phyloP scores from a whole-genome alignment of 2,329 filamentous ascomycete genomes.

The Colletotrichum spaethianum region DNA sequence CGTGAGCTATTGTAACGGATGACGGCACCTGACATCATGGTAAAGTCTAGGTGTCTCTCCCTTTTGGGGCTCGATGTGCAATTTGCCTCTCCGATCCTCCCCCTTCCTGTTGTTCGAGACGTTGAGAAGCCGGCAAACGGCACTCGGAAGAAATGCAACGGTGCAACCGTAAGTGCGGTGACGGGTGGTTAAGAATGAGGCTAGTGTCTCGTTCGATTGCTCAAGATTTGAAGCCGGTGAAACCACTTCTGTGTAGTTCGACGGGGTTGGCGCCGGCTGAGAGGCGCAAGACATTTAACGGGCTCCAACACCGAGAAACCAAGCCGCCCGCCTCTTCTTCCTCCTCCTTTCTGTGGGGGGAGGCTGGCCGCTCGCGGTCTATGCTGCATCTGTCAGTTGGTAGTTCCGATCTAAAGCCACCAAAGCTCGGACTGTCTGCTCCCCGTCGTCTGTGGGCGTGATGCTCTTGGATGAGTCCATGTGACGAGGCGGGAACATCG shows the following conservation, averaged over 20 bases:
- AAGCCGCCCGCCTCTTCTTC: neutral
- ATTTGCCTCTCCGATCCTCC: neutral
- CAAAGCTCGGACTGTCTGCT: constrained; percentile 4
- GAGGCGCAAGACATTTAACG: constrained; percentile 17
- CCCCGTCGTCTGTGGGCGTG: constrained; percentile 3
- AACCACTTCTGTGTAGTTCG: neutral
- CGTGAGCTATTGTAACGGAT: constrained; percentile 12
- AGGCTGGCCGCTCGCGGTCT: constrained; percentile 5
- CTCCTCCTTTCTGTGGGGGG: neutral
- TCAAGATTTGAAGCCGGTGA: neutral
- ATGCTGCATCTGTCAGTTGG: constrained; percentile 18
- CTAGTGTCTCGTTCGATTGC: constrained; percentile 17
- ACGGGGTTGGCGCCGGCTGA: neutral
- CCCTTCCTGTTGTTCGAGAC: constrained; percentile 3
- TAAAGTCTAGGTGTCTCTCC: constrained; percentile 2
- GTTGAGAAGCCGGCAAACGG: neutral
- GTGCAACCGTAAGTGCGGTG: neutral
- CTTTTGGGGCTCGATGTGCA: neutral
- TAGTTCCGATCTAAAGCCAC: constrained; percentile 8
- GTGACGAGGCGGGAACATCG: constrained; percentile 5
- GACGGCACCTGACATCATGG: constrained; percentile 38
- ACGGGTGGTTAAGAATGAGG: constrained; percentile 4
- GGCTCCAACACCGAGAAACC: neutral
- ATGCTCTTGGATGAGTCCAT: neutral
- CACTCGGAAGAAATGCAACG: neutral